Conservation (phyloP, 805 yeast genomes). For the Sugiyamaella marilandica region DNA sequence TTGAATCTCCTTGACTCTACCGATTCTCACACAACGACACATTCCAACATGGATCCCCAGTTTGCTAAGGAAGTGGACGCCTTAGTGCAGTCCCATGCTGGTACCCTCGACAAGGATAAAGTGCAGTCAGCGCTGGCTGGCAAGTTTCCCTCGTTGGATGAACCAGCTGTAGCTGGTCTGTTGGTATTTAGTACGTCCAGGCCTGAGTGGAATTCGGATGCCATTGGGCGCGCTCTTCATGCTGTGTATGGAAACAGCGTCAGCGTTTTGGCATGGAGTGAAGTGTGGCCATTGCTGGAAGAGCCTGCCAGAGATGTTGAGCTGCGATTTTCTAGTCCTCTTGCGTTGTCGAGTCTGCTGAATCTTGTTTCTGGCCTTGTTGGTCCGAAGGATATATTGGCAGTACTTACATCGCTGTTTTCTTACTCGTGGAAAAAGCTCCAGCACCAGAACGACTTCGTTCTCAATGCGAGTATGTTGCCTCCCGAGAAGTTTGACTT, state of each 20-base stretch:
- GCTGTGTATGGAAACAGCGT: neutral
- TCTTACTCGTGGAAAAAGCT: conserved; percentile 11
- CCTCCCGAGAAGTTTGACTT: conserved; percentile 8
- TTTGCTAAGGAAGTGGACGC: neutral
- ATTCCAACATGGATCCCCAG: neutral
- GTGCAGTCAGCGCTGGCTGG: neutral
- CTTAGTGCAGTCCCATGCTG: neutral
- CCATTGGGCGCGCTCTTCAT: conserved; percentile 2
- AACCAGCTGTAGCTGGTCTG: neutral
- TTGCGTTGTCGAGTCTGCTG: neutral
- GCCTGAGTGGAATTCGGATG: conserved; percentile 1
- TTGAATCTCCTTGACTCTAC: neutral
- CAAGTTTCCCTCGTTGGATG: neutral
- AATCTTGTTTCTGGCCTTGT: neutral
- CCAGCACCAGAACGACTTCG: conserved; percentile 10
- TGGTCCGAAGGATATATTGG: conserved; percentile 1
- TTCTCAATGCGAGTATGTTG: conserved; percentile 5
- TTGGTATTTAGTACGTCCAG: neutral
- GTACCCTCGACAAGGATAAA: neutral
- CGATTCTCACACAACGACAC: neutral
- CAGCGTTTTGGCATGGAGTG: conserved; percentile 1
- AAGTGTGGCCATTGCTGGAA: conserved; percentile 1
- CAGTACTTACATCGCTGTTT: conserved; percentile 5
- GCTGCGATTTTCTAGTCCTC: neutral
- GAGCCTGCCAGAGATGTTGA: neutral